Evolutionary conservation across 208 protist species (phyloP).

Genomic region (Zelonia costaricensis): DNA sequence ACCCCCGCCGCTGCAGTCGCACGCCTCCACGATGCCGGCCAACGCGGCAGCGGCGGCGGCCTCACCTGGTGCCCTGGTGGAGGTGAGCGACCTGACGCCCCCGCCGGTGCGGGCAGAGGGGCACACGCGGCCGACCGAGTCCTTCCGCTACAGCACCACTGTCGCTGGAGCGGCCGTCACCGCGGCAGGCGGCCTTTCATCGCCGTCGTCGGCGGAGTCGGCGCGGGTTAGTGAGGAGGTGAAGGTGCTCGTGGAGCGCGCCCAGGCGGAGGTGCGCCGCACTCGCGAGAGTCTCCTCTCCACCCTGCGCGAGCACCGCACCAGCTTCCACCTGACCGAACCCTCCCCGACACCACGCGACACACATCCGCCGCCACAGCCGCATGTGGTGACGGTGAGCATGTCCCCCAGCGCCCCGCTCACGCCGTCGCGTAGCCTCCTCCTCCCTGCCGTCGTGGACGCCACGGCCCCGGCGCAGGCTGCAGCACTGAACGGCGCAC

Average conservation of each 20-base stretch:
- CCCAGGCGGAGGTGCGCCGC: slow-evolving; percentile 64
- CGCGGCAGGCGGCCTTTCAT: neutral
- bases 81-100: no score
- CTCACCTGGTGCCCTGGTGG: no score
- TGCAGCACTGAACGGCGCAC: neutral
- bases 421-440: slow-evolving; percentile 10
- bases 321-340: slow-evolving; percentile 15
- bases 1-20: no score
- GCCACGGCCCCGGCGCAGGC: neutral
- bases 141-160: neutral
- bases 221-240: slow-evolving; percentile 68
- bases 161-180: neutral
- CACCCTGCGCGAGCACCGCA: slow-evolving; percentile 27
- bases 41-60: no score
- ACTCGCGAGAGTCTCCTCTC: slow-evolving; percentile 71
- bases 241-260: slow-evolving; percentile 53
- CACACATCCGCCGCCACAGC: neutral
- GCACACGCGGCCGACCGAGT: neutral
- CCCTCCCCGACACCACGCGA: neutral
- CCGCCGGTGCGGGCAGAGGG: neutral
- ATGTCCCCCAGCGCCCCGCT: neutral
- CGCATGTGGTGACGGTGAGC: neutral
- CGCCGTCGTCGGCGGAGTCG: slow-evolving; percentile 24
- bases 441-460: neutral
- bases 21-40: no score